A percentile compares a stretch with the other conserved stretches of the same genome.
phyloP scores from a whole-genome alignment of 139 green algal genomes.

The Tetradesmus obliquus region DNA sequence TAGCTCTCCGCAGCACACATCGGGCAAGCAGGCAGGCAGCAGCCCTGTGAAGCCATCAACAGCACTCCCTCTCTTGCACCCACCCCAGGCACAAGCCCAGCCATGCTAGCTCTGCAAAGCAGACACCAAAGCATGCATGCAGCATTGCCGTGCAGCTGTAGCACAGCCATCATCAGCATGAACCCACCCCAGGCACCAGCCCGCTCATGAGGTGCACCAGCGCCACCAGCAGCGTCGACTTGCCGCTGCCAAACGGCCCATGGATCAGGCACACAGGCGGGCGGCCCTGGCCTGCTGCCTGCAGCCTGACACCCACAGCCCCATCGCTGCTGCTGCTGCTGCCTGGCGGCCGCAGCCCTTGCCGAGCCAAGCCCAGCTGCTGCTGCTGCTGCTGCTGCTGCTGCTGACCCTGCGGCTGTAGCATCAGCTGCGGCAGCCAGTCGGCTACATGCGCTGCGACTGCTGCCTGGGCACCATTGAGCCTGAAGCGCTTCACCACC shows the following conservation, averaged over 20 bases:
- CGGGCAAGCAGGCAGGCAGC: no score
- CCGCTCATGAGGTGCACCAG: conserved; percentile 75
- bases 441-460: conserved; percentile 24
- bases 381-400: conserved; percentile 18
- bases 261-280: conserved; percentile 80
- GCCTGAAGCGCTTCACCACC: conserved; percentile 46
- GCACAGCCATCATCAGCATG: no score
- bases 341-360: not conserved
- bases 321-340: conserved; percentile 22
- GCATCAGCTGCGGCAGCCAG: conserved; percentile 14
- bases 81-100: no score
- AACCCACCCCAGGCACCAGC: not conserved
- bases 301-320: not conserved
- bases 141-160: no score
- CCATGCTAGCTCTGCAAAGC: no score
- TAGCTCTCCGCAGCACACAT: no score
- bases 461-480: conserved; percentile 23
- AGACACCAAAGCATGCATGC: no score
- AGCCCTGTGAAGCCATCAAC: no score
- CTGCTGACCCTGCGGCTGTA: conserved; percentile 20
- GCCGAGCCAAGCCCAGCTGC: not conserved
- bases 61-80: no score
- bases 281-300: not conserved
- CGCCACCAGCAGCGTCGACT: conserved; percentile 82
- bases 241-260: conserved; percentile 78